Base-by-base conservation (phyloP, 2,329 filamentous ascomycete genomes). In the Aspergillus bombycis region DNA sequence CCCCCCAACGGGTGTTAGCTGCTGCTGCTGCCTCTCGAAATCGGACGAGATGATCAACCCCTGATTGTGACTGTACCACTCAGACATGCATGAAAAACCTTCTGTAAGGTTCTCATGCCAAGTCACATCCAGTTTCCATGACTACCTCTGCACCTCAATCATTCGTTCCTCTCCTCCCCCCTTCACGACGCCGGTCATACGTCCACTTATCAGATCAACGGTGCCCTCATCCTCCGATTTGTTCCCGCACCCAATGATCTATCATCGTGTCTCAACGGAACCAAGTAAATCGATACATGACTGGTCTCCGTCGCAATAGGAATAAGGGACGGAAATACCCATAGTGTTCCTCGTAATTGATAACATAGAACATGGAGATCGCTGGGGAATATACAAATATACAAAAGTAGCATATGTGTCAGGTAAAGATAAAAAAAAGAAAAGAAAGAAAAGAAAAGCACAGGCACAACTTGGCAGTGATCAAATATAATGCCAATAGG, bases 341-440 rank as follows among this genome's bases (percentile, higher is more conserved):
- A 62, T 19, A n/a, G 12, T 36, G 7, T 21, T 55, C 32, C 32
- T 36, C n/a, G 38, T n/a, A 55, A 55, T 55, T 55, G 52, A 32
- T 38, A 55, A 54, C 19, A 54, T 34, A 36, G 23, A 54, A 54
- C 10, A 54, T 54, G 30, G 52, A 55, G 32, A 55, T 55, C 52
- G 52, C 52, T 55, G 52, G 54, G 55, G 43, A 53, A 50, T 48
- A 62, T 53, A 60, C 30, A 62, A 58, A n/a, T 41, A 55, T 48
- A 23, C 21, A 23, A 26, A 46, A 43, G 26, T 14, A 23, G 21
- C 11, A 45, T 11, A 30, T 11, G 30, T 14, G 19, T 16, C n/a
- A 30, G 14, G 50, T 12, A n/a, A 34, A 21, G 32, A 52, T 54
- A 50, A n/a, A n/a, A 7, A 58, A 53, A 32, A 34, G 10, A 26